Percentiles rank a stretch among this genome's conserved stretches.
These are phyloP conservation scores for Diversispora epigaea DNA, from an alignment of 192 early-diverging fungal genomes.

Conservation along the genomic window DNA sequence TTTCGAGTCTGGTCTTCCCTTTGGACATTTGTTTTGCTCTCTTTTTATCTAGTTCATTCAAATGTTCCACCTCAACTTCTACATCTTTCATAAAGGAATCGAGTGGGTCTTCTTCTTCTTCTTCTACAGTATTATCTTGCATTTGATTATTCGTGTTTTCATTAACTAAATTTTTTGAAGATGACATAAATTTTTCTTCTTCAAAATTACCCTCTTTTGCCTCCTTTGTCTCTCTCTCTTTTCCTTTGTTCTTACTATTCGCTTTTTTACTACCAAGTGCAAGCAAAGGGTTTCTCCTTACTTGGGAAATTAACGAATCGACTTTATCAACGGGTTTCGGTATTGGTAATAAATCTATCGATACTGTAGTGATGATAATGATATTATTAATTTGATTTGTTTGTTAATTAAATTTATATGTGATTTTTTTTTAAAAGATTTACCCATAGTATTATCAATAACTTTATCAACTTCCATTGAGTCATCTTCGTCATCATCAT, in stretches of 20 bases:
- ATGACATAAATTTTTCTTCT: conserved; percentile 6
- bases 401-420: not conserved
- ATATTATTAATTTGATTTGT: not conserved
- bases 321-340: conserved; percentile 19
- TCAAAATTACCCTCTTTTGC: conserved; percentile 12
- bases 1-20: conserved; percentile 25
- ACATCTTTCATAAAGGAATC: conserved; percentile 92
- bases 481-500: conserved; percentile 68
- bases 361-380: not conserved
- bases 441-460: conserved; percentile 24
- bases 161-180: conserved; percentile 31
- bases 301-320: not conserved
- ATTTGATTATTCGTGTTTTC: conserved; percentile 6
- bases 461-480: conserved; percentile 41
- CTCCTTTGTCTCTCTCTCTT: not conserved
- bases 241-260: conserved; percentile 9
- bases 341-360: conserved; percentile 18
- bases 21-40: conserved; percentile 38
- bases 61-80: conserved; percentile 64
- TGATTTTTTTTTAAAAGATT: not conserved
- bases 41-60: conserved; percentile 62
- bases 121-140: conserved; percentile 34
- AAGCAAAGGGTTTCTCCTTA: conserved; percentile 26
- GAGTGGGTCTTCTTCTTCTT: conserved; percentile 67
- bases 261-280: conserved; percentile 23